A percentile compares a stretch with the other conserved stretches of the same genome.
phyloP scores from a whole-genome alignment of 1,139 yeast genomes.

The Arxiozyma heterogenica region DNA sequence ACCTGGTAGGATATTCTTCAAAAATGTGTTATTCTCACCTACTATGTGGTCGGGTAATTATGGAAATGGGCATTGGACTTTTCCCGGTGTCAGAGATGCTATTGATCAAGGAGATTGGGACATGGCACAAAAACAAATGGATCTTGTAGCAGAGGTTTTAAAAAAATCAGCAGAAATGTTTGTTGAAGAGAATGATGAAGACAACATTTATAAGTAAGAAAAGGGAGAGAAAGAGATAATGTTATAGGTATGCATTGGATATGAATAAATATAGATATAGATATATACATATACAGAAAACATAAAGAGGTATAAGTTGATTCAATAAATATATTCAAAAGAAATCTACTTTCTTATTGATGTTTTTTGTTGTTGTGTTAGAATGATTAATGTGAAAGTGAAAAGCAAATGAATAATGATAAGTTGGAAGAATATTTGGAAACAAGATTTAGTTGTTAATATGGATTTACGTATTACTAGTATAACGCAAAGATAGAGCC shows the following conservation, averaged over 20 bases:
- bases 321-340: no score
- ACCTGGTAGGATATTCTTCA: constrained; percentile 55
- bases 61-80: constrained; percentile 47
- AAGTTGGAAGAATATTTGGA: no score
- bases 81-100: constrained; percentile 69
- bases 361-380: no score
- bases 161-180: constrained; percentile 29
- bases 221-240: background rate
- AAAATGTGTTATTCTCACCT: constrained; percentile 64
- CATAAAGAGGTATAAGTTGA: background rate
- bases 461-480: no score
- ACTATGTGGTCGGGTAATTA: constrained; percentile 41
- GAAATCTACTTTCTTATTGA: no score
- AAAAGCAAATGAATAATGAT: no score
- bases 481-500: no score
- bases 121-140: constrained; percentile 49
- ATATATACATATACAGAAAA: no score
- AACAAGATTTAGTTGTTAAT: no score
- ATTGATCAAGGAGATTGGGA: constrained; percentile 37
- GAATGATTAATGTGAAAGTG: no score
- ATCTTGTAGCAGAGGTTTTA: constrained; percentile 36
- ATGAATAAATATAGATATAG: no score
- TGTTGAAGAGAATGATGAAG: constrained; percentile 23
- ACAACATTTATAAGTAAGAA: background rate
- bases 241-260: background rate